A percentile compares a stretch with the other conserved stretches of the same genome.
phyloP scores from a whole-genome alignment of 257 asterid species.

The Ilex aquifolium region DNA sequence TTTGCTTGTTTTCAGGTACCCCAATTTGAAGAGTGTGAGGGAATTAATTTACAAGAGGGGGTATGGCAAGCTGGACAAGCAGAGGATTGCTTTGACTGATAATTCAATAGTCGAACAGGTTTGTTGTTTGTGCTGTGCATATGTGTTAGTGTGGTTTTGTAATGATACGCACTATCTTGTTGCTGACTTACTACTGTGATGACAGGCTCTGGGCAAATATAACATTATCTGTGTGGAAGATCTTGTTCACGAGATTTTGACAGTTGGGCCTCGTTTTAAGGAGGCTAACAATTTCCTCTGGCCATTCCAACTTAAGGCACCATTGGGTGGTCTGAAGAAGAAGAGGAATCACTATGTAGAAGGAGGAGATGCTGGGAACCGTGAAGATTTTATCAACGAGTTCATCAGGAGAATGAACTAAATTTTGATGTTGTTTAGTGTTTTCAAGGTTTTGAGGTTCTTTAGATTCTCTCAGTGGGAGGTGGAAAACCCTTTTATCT shows the following conservation, averaged over 20 bases:
- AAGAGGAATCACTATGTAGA: conserved; percentile 11
- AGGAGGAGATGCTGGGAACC: conserved; percentile 13
- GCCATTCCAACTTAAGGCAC: conserved; percentile 8
- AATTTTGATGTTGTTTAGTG: conserved; percentile 2
- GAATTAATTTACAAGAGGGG: conserved; percentile 55
- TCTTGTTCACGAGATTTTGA: conserved; percentile 9
- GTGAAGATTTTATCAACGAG: conserved; percentile 7
- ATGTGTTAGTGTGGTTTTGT: background rate
- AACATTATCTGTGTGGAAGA: conserved; percentile 7
- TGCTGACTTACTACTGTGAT: background rate
- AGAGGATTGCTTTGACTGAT: conserved; percentile 44
- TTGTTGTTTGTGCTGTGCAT: background rate
- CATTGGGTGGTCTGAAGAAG: conserved; percentile 11
- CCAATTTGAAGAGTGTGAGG: conserved; percentile 46
- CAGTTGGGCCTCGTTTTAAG: conserved; percentile 9
- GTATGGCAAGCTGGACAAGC: conserved; percentile 46
- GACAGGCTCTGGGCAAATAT: conserved; percentile 29
- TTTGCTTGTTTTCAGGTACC: conserved; percentile 29
- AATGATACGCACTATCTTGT: conserved; percentile 1
- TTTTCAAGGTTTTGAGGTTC: conserved; percentile 14
- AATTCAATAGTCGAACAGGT: conserved; percentile 44
- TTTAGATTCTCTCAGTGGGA: conserved; percentile 1
- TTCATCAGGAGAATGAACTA: conserved; percentile 50
- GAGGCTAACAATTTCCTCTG: conserved; percentile 9
- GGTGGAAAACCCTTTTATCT: conserved; percentile 2